Conservation (phyloP, 306 rosid species). For the Carpinus fangiana region DNA sequence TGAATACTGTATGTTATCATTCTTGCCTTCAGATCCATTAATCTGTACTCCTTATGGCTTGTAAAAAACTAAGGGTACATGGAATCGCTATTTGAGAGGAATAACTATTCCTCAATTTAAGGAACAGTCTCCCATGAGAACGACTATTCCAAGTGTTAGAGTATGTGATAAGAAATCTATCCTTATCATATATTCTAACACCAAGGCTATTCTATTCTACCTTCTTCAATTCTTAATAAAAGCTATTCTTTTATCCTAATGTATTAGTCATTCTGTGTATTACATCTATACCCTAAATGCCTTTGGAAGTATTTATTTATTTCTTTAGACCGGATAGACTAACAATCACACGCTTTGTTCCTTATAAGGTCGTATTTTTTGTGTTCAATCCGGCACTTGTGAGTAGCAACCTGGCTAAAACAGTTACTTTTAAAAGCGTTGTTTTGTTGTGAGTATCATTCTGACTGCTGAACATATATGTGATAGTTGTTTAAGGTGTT, state of each 20-base stretch:
- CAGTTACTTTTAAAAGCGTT: constrained; percentile 42
- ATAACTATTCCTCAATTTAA: too few relatives aligned
- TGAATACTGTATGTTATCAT: constrained; percentile 39
- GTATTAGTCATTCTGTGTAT: too few relatives aligned
- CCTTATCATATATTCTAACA: too few relatives aligned
- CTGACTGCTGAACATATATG: neutral
- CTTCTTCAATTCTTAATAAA: too few relatives aligned
- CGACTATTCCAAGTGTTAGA: too few relatives aligned
- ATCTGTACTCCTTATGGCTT: neutral
- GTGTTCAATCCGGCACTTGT: constrained; percentile 55
- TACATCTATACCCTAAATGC: neutral
- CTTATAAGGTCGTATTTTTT: constrained; percentile 44
- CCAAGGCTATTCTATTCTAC: too few relatives aligned
- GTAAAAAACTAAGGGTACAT: neutral
- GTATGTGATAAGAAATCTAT: too few relatives aligned
- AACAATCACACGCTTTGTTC: constrained; percentile 10
- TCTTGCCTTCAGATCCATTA: neutral
- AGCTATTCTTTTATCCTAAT: too few relatives aligned
- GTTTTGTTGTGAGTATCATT: constrained; percentile 38
- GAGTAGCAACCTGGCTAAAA: constrained; percentile 45
- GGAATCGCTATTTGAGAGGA: too few relatives aligned
- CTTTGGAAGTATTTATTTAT: neutral
- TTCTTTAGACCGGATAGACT: neutral
- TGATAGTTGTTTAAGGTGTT: constrained; percentile 4
- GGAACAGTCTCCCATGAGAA: too few relatives aligned